Base-by-base conservation (phyloP, 192 early-diverging fungal genomes). In the Irineochytrium annulatum region DNA sequence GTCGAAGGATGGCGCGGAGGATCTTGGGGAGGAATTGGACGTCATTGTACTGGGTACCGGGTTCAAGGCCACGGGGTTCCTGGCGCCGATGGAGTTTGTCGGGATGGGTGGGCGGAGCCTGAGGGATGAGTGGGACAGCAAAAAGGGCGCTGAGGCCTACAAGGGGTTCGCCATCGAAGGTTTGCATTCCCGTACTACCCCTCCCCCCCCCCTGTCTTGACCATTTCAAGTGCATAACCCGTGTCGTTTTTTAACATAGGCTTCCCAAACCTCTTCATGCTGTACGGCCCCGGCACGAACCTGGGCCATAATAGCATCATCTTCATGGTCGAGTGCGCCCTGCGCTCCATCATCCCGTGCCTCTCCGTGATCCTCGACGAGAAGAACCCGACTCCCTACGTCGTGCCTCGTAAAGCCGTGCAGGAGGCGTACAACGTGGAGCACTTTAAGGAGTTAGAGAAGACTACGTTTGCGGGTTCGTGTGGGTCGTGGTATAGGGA, bases 201-300 rank as follows among this genome's bases (percentile, higher is more conserved):
- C n/a, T n/a, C n/a, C n/a, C n/a, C n/a, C n/a, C n/a, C n/a, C n/a
- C n/a, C n/a, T n/a, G n/a, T n/a, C n/a, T n/a, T n/a, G n/a, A n/a
- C n/a, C n/a, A n/a, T n/a, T n/a, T n/a, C n/a, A n/a, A n/a, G n/a
- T n/a, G n/a, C n/a, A n/a, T n/a, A n/a, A n/a, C n/a, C n/a, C n/a
- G n/a, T n/a, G n/a, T n/a, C n/a, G n/a, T n/a, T n/a, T n/a, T n/a
- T n/a, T n/a, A n/a, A n/a, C n/a, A n/a, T 65, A 30, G 76, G 73
- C 3, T 74, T 74, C 26, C 80, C 80, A 5, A 82, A 82, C 34
- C 34, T 78, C 35, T 82, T 75, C 51, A 66, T 78, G 41, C 57
- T 80, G 68, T 67, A 75, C 22, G 80, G 80, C 43, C 76, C 79
- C 24, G 55, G 66, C 52, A 65, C 70, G 39, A 77, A 69, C 17